Evolutionary conservation across 1,284 basidiomycete genomes (phyloP).

Genomic region (Leccinum griseonigrum): DNA sequence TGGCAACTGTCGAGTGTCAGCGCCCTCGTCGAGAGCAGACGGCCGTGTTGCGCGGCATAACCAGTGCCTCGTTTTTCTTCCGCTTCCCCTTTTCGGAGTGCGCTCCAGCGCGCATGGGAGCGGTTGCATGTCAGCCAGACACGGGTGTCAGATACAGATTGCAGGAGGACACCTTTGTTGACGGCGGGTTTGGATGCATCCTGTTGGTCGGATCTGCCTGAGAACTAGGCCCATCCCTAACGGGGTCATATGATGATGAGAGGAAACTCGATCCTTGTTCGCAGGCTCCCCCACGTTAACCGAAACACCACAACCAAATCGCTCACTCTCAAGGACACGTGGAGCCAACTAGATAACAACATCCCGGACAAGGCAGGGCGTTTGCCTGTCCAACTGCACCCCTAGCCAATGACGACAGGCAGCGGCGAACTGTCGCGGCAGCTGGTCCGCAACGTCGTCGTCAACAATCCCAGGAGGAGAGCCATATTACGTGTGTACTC

Average conservation of each 20-base stretch:
- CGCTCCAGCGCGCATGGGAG: constrained; percentile 10
- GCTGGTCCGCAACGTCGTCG: neutral
- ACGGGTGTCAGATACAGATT: constrained; percentile 16
- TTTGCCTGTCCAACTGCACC: neutral
- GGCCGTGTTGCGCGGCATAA: constrained; percentile 2
- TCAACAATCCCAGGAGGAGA: constrained; percentile 2
- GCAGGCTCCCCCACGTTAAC: constrained; percentile 19
- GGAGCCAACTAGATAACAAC: constrained; percentile 16
- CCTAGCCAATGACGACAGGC: neutral
- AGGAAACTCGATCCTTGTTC: constrained; percentile 12
- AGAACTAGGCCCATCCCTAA: constrained; percentile 21
- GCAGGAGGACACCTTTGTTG: constrained; percentile 16
- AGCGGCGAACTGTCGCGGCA: constrained; percentile 1
- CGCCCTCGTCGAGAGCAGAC: constrained; percentile 7
- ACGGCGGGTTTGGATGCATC: constrained; percentile 12
- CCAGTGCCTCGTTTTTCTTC: constrained; percentile 1
- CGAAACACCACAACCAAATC: constrained; percentile 13
- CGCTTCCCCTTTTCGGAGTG: constrained; percentile 9
- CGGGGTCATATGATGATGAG: constrained; percentile 23
- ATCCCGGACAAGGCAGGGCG: constrained; percentile 8
- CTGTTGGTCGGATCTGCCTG: constrained; percentile 31
- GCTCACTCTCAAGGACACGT: constrained; percentile 13
- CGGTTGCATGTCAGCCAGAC: constrained; percentile 19
- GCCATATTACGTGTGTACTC: constrained; percentile 25
- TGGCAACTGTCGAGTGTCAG: neutral